These are phyloP conservation scores for Acephala macrosclerotiorum DNA, from an alignment of 2,329 filamentous ascomycete species.

Conservation along the genomic window DNA sequence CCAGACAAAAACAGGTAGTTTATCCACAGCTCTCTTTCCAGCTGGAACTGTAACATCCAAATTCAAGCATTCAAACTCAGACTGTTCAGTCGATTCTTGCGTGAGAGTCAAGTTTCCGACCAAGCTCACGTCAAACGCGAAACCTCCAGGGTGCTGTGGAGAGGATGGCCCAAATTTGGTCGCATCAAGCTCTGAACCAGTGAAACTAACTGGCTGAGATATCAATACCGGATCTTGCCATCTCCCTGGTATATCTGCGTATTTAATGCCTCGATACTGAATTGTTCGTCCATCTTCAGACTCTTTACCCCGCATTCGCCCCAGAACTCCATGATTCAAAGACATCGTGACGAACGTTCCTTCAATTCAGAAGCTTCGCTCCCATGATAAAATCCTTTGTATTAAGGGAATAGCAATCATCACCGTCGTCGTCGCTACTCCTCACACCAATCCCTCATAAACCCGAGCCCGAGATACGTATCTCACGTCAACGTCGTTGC, in stretches of 20 bases:
- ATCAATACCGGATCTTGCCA: conserved; percentile 43
- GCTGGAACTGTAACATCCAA: conserved; percentile 45
- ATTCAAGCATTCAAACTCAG: conserved; percentile 47
- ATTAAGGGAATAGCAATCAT: too few relatives aligned
- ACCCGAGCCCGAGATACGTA: neutral
- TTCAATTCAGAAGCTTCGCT: neutral
- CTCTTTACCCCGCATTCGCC: conserved; percentile 23
- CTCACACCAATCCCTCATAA: neutral
- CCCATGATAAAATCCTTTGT: too few relatives aligned
- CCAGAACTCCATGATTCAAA: conserved; percentile 24
- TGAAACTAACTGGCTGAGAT: conserved; percentile 5
- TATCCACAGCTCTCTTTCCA: conserved; percentile 3
- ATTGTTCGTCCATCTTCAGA: conserved; percentile 26
- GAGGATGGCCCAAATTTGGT: conserved; percentile 47
- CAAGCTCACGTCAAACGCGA: conserved; percentile 29
- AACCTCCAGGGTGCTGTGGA: conserved; percentile 41
- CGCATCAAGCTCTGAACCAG: conserved; percentile 41
- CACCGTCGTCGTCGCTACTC: neutral
- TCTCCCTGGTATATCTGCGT: conserved; percentile 44
- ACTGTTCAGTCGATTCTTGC: conserved; percentile 28
- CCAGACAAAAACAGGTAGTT: conserved; percentile 39
- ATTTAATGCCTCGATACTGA: conserved; percentile 48
- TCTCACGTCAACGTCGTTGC: neutral
- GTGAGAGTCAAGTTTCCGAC: conserved; percentile 27
- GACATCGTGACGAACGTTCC: conserved; percentile 4